A percentile compares a stretch with the other conserved stretches of the same genome.
These are phyloP conservation scores for Hypomyces perniciosus DNA, from an alignment of 2,329 filamentous ascomycete genomes.

Conservation along the genomic window DNA sequence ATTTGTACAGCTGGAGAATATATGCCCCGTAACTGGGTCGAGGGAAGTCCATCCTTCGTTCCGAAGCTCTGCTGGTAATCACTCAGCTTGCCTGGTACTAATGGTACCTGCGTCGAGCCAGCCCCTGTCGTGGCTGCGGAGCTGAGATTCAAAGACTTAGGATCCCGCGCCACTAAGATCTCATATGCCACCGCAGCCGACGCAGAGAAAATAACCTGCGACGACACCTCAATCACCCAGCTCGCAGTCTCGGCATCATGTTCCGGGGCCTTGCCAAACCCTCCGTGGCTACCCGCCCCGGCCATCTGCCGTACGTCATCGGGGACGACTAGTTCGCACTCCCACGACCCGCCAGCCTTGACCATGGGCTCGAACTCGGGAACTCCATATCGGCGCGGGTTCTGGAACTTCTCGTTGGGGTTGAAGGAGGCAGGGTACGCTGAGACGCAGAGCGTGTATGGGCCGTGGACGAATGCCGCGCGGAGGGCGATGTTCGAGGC, in stretches of 20 bases:
- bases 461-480: slow-evolving; percentile 92
- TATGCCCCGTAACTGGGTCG: slow-evolving; percentile 64
- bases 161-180: slow-evolving; percentile 76
- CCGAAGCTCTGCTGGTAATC: slow-evolving; percentile 65
- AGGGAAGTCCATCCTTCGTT: slow-evolving; percentile 52
- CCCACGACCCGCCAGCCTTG: slow-evolving; percentile 87
- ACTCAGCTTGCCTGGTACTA: slow-evolving; percentile 61
- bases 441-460: slow-evolving; percentile 83
- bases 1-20: slow-evolving; percentile 76
- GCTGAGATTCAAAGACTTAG: slow-evolving; percentile 69
- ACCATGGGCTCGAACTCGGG: slow-evolving; percentile 95
- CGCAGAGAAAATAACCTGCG: slow-evolving; percentile 88
- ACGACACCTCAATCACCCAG: slow-evolving; percentile 88
- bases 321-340: slow-evolving; percentile 72
- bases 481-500: slow-evolving; percentile 84
- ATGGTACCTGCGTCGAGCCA: slow-evolving; percentile 44
- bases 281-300: slow-evolving; percentile 37
- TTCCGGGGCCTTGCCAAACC: slow-evolving; percentile 39
- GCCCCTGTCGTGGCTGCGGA: slow-evolving; percentile 41
- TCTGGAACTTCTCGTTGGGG: slow-evolving; percentile 70
- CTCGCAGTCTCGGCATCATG: slow-evolving; percentile 55
- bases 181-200: slow-evolving; percentile 87
- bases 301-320: slow-evolving; percentile 67
- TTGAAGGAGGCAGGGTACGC: slow-evolving; percentile 80
- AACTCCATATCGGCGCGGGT: slow-evolving; percentile 63